Conservation (phyloP, 139 green algal species). For the Coelastrella sp. region DNA sequence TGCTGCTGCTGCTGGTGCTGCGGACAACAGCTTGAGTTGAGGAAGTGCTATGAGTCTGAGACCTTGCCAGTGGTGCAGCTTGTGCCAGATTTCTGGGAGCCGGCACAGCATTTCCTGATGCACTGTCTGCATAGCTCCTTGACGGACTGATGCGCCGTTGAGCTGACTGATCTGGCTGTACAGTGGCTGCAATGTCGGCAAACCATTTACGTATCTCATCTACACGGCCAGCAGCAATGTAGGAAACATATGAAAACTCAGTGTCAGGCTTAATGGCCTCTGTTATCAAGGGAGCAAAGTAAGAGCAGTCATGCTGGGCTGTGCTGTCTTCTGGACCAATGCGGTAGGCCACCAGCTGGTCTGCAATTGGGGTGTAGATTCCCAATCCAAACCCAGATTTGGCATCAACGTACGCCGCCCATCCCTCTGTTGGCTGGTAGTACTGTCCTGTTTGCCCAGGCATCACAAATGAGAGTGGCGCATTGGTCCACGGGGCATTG, state of each 20-base stretch:
- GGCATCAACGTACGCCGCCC: slow-evolving; percentile 39
- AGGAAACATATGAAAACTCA: slow-evolving; percentile 32
- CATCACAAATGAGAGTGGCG: slow-evolving; percentile 3
- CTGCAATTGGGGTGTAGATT: slow-evolving; percentile 18
- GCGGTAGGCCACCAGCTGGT: slow-evolving; percentile 36
- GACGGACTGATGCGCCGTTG: not conserved
- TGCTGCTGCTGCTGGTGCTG: not conserved
- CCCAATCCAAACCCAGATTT: slow-evolving; percentile 24
- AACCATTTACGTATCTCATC: slow-evolving; percentile 39
- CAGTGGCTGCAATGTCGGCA: not conserved
- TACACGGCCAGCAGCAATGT: slow-evolving; percentile 19
- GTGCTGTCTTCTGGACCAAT: slow-evolving; percentile 40
- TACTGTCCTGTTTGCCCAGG: slow-evolving; percentile 28
- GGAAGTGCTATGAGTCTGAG: not conserved
- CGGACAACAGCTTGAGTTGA: not conserved
- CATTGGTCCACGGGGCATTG: not conserved
- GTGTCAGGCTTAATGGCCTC: slow-evolving; percentile 11
- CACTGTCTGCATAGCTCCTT: not conserved
- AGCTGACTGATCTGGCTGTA: not conserved
- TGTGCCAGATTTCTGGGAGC: not conserved
- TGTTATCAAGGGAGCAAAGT: slow-evolving; percentile 28
- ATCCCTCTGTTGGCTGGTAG: slow-evolving; percentile 36
- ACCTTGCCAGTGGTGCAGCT: not conserved
- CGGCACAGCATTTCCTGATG: not conserved
- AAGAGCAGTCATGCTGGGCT: slow-evolving; percentile 17